A percentile compares a stretch with the other conserved stretches of the same genome.
Conservation (phyloP, 805 yeast genomes). For the Ogataea siamensis region DNA sequence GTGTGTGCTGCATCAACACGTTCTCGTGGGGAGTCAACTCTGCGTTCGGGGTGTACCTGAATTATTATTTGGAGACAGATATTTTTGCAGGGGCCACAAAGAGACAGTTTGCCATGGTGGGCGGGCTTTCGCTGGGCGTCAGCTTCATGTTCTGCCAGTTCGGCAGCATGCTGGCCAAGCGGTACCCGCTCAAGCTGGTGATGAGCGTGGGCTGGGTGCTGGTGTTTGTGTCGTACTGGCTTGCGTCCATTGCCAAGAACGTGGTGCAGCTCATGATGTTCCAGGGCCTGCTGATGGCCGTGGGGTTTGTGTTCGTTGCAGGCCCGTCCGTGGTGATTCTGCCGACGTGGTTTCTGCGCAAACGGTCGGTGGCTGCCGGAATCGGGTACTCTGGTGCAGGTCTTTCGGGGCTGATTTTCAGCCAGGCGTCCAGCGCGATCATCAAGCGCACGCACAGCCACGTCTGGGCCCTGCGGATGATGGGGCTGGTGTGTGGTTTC, state of each 20-base stretch:
- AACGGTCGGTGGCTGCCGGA: slow-evolving; percentile 47
- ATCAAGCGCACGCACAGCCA: slow-evolving; percentile 42
- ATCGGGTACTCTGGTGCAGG: slow-evolving; percentile 51
- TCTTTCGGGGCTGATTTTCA: slow-evolving; percentile 48
- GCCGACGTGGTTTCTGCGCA: slow-evolving; percentile 50
- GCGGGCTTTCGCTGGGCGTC: slow-evolving; percentile 50
- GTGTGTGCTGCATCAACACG: slow-evolving; percentile 33
- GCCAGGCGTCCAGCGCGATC: slow-evolving; percentile 42
- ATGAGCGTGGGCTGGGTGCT: slow-evolving; percentile 41
- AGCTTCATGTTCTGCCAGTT: slow-evolving; percentile 65
- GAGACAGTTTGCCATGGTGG: slow-evolving; percentile 54
- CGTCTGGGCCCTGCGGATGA: slow-evolving; percentile 45
- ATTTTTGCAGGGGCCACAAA: slow-evolving; percentile 49
- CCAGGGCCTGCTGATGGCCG: slow-evolving; percentile 46
- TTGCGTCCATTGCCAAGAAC: slow-evolving; percentile 43
- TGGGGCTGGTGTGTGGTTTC: slow-evolving; percentile 35
- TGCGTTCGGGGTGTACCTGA: slow-evolving; percentile 52
- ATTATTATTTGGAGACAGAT: slow-evolving; percentile 42
- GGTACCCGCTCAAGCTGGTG: slow-evolving; percentile 49
- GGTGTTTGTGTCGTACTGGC: slow-evolving; percentile 41
- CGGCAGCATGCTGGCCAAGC: slow-evolving; percentile 43
- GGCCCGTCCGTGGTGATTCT: slow-evolving; percentile 35
- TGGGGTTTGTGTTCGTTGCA: slow-evolving; percentile 42
- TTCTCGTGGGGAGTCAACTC: slow-evolving; percentile 57
- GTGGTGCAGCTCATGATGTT: slow-evolving; percentile 47